These are phyloP conservation scores for Berkeleyomyces rouxiae DNA, from an alignment of 2,329 filamentous ascomycete species.

Conservation along the genomic window DNA sequence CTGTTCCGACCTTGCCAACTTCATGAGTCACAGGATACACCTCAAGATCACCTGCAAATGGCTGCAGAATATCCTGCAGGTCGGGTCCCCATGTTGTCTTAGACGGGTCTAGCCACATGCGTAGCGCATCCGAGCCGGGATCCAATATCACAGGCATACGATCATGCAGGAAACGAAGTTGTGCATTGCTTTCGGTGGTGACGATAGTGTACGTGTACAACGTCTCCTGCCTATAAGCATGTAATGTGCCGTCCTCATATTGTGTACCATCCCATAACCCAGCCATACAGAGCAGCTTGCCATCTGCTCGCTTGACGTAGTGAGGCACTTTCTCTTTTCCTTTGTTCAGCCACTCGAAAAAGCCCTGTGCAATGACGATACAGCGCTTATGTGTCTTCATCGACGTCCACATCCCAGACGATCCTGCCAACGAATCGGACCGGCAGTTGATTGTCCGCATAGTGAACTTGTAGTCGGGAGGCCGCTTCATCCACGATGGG, in stretches of 20 bases:
- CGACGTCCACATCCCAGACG: constrained; percentile 73
- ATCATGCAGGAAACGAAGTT: constrained; percentile 75
- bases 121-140: constrained; percentile 51
- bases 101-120: constrained; percentile 61
- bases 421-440: constrained; percentile 63
- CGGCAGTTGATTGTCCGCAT: constrained; percentile 92
- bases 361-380: constrained; percentile 75
- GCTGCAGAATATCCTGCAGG: constrained; percentile 62
- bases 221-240: constrained; percentile 31
- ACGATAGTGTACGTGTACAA: constrained; percentile 86
- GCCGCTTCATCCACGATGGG: constrained; percentile 81
- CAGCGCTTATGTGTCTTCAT: constrained; percentile 88
- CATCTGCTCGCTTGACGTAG: constrained; percentile 68
- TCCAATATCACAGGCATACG: constrained; percentile 92
- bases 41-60: constrained; percentile 63
- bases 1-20: constrained; percentile 87
- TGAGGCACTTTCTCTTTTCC: constrained; percentile 71
- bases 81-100: constrained; percentile 59
- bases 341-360: constrained; percentile 90
- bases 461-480: constrained; percentile 58
- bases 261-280: constrained; percentile 81
- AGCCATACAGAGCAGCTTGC: constrained; percentile 71
- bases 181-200: constrained; percentile 71
- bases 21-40: constrained; percentile 76
- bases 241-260: constrained; percentile 48